These are phyloP conservation scores for Neurospora tetraspora DNA, from an alignment of 495 filamentous ascomycete genomes.

Conservation along the genomic window DNA sequence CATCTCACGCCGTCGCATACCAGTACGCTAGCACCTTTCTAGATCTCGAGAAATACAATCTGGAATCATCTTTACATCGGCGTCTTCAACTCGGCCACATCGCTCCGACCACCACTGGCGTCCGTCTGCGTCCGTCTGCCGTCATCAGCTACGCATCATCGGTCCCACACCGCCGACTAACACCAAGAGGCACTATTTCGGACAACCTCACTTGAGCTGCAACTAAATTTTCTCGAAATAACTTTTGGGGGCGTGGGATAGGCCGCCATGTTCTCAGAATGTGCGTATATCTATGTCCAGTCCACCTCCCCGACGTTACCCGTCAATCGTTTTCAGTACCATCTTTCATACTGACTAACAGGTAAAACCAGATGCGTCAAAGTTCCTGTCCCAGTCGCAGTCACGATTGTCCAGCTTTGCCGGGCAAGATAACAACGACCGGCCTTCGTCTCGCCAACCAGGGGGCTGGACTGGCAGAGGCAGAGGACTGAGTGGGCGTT, in stretches of 20 bases:
- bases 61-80: not conserved
- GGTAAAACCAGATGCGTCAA: slow-evolving; percentile 72
- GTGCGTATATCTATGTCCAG: slow-evolving; percentile 44
- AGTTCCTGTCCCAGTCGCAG: slow-evolving; percentile 95
- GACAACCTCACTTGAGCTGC: not conserved
- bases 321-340: slow-evolving; percentile 5
- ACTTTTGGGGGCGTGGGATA: slow-evolving; percentile 12
- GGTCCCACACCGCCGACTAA: not conserved
- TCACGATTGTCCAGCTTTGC: slow-evolving; percentile 61
- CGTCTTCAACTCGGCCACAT: not conserved
- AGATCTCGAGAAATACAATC: too few relatives aligned
- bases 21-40: not conserved
- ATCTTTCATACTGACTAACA: slow-evolving; percentile 2
- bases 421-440: slow-evolving; percentile 47
- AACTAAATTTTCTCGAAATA: not conserved
- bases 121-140: not conserved
- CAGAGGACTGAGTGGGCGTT: slow-evolving; percentile 24
- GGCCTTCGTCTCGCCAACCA: slow-evolving; percentile 20
- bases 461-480: slow-evolving; percentile 27
- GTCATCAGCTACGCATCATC: not conserved
- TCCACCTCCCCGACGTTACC: not conserved
- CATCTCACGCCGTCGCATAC: not conserved
- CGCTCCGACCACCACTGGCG: not conserved
- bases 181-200: not conserved
- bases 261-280: slow-evolving; percentile 86